Conservation (phyloP, 2,329 filamentous ascomycete species). For the Microdochium nivale region DNA sequence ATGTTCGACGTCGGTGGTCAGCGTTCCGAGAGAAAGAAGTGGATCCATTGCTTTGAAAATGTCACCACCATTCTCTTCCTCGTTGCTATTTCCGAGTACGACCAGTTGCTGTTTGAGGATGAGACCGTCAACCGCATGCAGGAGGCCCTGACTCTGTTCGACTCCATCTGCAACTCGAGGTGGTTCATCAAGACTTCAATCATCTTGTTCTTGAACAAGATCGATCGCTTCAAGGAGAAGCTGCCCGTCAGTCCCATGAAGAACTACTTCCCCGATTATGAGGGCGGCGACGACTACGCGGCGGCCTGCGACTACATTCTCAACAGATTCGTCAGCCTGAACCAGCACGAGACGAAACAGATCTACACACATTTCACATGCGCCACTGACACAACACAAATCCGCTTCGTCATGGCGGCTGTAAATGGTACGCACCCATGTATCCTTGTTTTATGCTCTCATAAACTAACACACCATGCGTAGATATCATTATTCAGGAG, state of each 20-base stretch:
- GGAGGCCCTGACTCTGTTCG: constrained; percentile 77
- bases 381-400: constrained; percentile 97
- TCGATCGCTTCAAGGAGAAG: constrained; percentile 84
- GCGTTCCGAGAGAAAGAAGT: constrained; percentile 95
- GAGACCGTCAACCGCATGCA: constrained; percentile 96
- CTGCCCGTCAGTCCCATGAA: constrained; percentile 75
- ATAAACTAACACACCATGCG: constrained; percentile 29
- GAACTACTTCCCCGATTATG: constrained; percentile 85
- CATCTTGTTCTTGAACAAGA: constrained; percentile 83
- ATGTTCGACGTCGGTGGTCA: constrained; percentile 98
- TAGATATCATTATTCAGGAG: constrained; percentile 99
- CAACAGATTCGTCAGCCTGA: constrained; percentile 95
- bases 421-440: constrained; percentile 71
- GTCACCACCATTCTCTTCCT: constrained; percentile 95
- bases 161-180: constrained; percentile 79
- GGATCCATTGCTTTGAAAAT: constrained; percentile 98
- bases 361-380: constrained; percentile 99
- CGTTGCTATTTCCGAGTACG: constrained; percentile 94
- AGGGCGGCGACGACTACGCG: constrained; percentile 91
- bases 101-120: constrained; percentile 91
- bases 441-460: constrained; percentile 1
- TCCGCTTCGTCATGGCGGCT: constrained; percentile 98
- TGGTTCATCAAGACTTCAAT: constrained; percentile 90
- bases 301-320: constrained; percentile 98
- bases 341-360: constrained; percentile 99